These are phyloP conservation scores for Globisporangium sylvaticum DNA, from an alignment of 352 stramenopile genomes.

Conservation along the genomic window DNA sequence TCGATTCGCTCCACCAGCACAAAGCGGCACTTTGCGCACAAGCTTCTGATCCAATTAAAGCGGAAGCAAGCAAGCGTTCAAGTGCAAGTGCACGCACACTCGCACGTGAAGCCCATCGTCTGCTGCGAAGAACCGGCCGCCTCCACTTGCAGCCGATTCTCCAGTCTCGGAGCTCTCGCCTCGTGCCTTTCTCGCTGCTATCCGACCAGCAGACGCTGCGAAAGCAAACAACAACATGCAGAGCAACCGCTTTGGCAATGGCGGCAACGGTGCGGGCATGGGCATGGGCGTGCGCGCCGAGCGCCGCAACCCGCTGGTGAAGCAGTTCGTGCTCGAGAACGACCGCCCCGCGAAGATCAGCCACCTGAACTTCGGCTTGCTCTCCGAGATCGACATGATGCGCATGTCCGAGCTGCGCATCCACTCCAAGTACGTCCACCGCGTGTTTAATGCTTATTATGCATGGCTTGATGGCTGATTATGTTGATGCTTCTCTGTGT, in stretches of 20 bases:
- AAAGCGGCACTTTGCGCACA: too few species aligned
- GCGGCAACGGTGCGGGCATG: constrained; percentile 7
- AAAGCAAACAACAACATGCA: constrained; percentile 23
- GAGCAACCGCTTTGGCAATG: constrained; percentile 25
- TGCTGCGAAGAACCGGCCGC: not conserved
- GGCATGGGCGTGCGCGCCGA: constrained; percentile 33
- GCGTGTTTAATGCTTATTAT: too few species aligned
- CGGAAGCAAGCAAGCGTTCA: not conserved
- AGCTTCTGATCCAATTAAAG: too few species aligned
- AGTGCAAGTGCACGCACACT: not conserved
- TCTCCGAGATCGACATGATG: constrained; percentile 95
- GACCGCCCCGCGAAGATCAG: constrained; percentile 93
- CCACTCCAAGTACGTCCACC: constrained; percentile 71
- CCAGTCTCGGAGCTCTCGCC: not conserved
- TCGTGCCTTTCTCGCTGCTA: not conserved
- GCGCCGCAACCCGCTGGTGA: constrained; percentile 83
- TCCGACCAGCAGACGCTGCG: not conserved
- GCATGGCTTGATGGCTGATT: not conserved
- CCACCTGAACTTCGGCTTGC: constrained; percentile 97
- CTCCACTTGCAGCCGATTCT: not conserved
- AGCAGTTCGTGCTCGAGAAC: constrained; percentile 88
- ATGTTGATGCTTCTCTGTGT: not conserved
- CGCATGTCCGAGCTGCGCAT: constrained; percentile 94
- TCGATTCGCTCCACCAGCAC: too few species aligned
- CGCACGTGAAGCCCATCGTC: not conserved